A percentile compares a stretch with the other conserved stretches of the same genome.
These are phyloP conservation scores for Gastrolobium bilobum DNA, from an alignment of 306 rosid species.

Conservation along the genomic window DNA sequence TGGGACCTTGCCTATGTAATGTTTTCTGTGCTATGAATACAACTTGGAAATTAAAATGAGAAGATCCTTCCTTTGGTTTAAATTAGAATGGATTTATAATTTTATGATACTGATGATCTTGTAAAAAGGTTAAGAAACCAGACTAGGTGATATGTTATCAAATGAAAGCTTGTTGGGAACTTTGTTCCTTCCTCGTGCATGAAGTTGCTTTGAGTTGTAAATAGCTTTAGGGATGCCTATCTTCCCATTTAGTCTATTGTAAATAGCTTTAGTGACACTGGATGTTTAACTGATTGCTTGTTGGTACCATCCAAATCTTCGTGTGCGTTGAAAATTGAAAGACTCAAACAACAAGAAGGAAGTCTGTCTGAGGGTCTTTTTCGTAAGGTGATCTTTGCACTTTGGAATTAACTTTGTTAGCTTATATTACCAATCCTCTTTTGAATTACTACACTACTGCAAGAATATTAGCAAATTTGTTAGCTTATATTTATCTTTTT, in stretches of 20 bases:
- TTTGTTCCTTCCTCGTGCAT: slow-evolving; percentile 38
- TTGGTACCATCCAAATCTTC: no score
- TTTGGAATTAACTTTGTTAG: no score
- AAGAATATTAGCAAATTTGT: no score
- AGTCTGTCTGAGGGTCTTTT: no score
- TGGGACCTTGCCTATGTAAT: slow-evolving; percentile 1
- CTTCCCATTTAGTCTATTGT: neutral
- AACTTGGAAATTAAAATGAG: neutral
- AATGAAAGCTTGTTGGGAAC: slow-evolving; percentile 26
- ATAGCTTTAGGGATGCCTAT: slow-evolving; percentile 27
- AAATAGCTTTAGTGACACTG: no score
- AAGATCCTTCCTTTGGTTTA: slow-evolving; percentile 2
- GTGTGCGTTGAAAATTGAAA: no score
- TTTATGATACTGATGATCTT: slow-evolving; percentile 21
- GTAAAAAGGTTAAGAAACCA: neutral
- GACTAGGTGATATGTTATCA: slow-evolving; percentile 2
- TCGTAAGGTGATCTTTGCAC: no score
- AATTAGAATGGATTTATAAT: slow-evolving; percentile 11
- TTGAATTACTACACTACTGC: no score
- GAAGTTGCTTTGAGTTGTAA: slow-evolving; percentile 34
- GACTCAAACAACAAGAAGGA: no score
- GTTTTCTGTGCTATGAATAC: neutral
- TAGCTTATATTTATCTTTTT: no score
- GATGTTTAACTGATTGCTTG: no score
- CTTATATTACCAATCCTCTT: no score